Evolutionary conservation across 1,284 basidiomycete genomes (phyloP), one percentile per base, ranked within the genome.

Genomic region (Volvariella volvacea): DNA sequence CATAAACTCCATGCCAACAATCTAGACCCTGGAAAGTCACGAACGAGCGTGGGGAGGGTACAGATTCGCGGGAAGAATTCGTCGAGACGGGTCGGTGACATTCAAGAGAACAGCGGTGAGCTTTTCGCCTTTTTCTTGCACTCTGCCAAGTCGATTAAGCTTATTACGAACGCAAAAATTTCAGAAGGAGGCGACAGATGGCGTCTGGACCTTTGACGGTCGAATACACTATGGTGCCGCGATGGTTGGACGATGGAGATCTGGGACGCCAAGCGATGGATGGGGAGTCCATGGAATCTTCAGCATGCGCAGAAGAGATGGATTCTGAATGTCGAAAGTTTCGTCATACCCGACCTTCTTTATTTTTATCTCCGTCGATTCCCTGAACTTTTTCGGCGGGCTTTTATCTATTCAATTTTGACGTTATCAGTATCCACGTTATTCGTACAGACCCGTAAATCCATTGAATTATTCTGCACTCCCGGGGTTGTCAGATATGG

Each of bases 1-100:
- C 39, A 43, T 34, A 47, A 16, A 38, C 39, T 40, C 41, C 36
- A 38, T 36, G 34, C 19, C 25, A 28, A 28, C 25, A 6, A 12
- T 19, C 16, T 45, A 76, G 73, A 74, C 73, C 2, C 54, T 65
- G 38, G 56, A 55, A 43, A 63, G 67, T 34, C 69, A 74, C 48
- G 71, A 70, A 45, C 60, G 65, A 47, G 71, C 72, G 14, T 76
- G 73, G 70, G 68, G 67, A 25, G 70, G 63, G 1, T 75, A 64
- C 51, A 63, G 51, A 40, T 74, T 69, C 50, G 54, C 57, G 9
- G 74, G 73, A 19, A 56, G 61, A 44, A 59, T 73, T 37, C 58
- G 60, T 15, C 51, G 52, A 28, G 65, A 72, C 50, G 72, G 72
- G 1, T 50, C 52, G 37, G 62, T 75, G 41, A 52, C 62, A 22